Evolutionary conservation across 1,139 yeast species (phyloP).

Genomic region (Candida dubliniensis): DNA sequence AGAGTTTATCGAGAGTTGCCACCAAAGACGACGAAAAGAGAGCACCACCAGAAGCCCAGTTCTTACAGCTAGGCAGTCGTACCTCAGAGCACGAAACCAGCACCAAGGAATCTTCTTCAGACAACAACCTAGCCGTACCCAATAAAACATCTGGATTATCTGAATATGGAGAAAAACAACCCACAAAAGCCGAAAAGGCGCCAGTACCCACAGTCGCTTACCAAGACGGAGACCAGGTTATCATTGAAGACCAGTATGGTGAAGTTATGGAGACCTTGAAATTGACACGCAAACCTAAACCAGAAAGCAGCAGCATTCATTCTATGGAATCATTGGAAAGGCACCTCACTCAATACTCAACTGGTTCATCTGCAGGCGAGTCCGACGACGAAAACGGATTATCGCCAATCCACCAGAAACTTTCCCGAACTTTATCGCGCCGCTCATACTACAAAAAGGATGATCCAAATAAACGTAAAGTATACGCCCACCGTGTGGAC

Average conservation of each 20-base stretch:
- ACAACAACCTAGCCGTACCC: background rate
- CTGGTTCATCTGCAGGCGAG: constrained; percentile 13
- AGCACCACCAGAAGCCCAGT: constrained; percentile 42
- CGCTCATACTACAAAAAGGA: constrained; percentile 29
- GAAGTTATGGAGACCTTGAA: constrained; percentile 59
- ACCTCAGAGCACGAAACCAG: constrained; percentile 16
- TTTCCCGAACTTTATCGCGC: constrained; percentile 15
- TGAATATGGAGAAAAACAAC: constrained; percentile 13
- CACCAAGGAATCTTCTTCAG: constrained; percentile 3
- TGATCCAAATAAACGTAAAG: constrained; percentile 32
- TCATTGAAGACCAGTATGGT: constrained; percentile 81
- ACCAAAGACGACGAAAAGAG: constrained; percentile 30
- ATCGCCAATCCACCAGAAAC: constrained; percentile 6
- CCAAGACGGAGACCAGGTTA: constrained; percentile 66
- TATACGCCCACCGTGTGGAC: constrained; percentile 53
- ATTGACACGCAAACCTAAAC: constrained; percentile 10
- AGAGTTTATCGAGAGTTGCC: constrained; percentile 30
- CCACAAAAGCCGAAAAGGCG: constrained; percentile 11
- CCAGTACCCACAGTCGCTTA: constrained; percentile 52
- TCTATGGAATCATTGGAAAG: constrained; percentile 42
- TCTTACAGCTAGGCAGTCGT: constrained; percentile 46
- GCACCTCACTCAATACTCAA: constrained; percentile 35
- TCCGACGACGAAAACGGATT: background rate
- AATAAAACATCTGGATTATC: constrained; percentile 14
- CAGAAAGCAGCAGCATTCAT: constrained; percentile 39